A percentile compares a stretch with the other conserved stretches of the same genome.
phyloP scores from a whole-genome alignment of 2,329 filamentous ascomycete species.

The Paraphaeosphaeria minitans region DNA sequence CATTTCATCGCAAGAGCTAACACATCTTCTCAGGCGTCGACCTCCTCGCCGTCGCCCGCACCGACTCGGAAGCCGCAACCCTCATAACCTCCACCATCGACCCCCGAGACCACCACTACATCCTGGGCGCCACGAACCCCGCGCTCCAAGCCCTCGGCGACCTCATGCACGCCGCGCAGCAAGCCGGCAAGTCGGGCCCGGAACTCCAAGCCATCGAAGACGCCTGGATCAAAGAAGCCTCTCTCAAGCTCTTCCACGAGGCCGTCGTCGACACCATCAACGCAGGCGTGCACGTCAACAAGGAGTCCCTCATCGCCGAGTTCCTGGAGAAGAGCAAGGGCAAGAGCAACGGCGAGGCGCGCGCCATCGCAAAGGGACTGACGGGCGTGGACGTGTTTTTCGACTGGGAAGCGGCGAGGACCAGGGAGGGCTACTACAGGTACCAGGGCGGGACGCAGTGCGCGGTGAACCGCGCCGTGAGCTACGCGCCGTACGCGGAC shows the following conservation, averaged over 20 bases:
- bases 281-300: conserved; percentile 68
- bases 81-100: conserved; percentile 97
- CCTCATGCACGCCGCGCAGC: conserved; percentile 86
- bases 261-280: conserved; percentile 85
- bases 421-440: conserved; percentile 93
- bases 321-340: conserved; percentile 74
- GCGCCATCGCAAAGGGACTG: conserved; percentile 76
- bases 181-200: conserved; percentile 76
- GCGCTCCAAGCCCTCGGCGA: conserved; percentile 83
- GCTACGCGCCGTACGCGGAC: conserved; percentile 91
- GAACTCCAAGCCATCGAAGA: conserved; percentile 93
- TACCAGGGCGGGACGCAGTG: conserved; percentile 90
- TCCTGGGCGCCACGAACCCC: conserved; percentile 87
- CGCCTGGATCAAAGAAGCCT: conserved; percentile 77
- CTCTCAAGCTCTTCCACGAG: conserved; percentile 87
- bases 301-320: conserved; percentile 67
- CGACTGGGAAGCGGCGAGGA: conserved; percentile 93
- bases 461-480: conserved; percentile 86
- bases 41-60: conserved; percentile 88
- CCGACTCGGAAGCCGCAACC: conserved; percentile 96
- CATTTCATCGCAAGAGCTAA: neutral
- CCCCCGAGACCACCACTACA: conserved; percentile 91
- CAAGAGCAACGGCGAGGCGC: conserved; percentile 83
- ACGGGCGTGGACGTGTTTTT: conserved; percentile 85
- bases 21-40: conserved; percentile 65